These are phyloP conservation scores for Colletotrichum salicis DNA, from an alignment of 2,329 filamentous ascomycete genomes.

Conservation along the genomic window DNA sequence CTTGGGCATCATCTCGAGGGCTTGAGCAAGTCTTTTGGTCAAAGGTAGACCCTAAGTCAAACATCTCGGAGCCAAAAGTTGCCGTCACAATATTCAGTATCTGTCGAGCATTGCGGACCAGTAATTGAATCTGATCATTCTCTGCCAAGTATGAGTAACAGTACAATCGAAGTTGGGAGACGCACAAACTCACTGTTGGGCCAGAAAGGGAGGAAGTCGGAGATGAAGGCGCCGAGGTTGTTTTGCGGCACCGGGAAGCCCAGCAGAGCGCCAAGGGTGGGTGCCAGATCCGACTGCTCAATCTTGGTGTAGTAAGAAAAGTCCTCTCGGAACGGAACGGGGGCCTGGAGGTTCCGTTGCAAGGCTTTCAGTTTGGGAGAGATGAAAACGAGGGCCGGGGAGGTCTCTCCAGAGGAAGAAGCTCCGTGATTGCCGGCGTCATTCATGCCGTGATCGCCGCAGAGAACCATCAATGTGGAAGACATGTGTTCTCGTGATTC, in stretches of 20 bases:
- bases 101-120: slow-evolving; percentile 83
- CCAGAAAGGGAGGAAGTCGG: slow-evolving; percentile 84
- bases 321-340: slow-evolving; percentile 70
- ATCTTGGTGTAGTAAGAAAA: slow-evolving; percentile 86
- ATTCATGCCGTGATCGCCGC: slow-evolving; percentile 99
- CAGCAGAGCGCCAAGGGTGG: slow-evolving; percentile 86
- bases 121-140: slow-evolving; percentile 71
- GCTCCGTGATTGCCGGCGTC: slow-evolving; percentile 97
- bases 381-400: slow-evolving; percentile 89
- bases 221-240: slow-evolving; percentile 87
- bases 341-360: slow-evolving; percentile 56
- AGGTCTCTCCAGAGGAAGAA: slow-evolving; percentile 93
- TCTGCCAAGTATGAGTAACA: slow-evolving; percentile 44
- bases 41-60: slow-evolving; percentile 44
- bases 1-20: slow-evolving; percentile 60
- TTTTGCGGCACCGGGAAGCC: slow-evolving; percentile 91
- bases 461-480: slow-evolving; percentile 85
- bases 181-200: slow-evolving; percentile 60
- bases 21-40: slow-evolving; percentile 42
- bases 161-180: slow-evolving; percentile 8
- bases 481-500: slow-evolving; percentile 75
- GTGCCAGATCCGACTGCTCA: slow-evolving; percentile 95
- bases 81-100: slow-evolving; percentile 81
- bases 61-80: slow-evolving; percentile 68
- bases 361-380: slow-evolving; percentile 81